A percentile compares a stretch with the other conserved stretches of the same genome.
phyloP scores from a whole-genome alignment of 225 moss, liverwort and hornwort genomes.

The Neckera pumila region DNA sequence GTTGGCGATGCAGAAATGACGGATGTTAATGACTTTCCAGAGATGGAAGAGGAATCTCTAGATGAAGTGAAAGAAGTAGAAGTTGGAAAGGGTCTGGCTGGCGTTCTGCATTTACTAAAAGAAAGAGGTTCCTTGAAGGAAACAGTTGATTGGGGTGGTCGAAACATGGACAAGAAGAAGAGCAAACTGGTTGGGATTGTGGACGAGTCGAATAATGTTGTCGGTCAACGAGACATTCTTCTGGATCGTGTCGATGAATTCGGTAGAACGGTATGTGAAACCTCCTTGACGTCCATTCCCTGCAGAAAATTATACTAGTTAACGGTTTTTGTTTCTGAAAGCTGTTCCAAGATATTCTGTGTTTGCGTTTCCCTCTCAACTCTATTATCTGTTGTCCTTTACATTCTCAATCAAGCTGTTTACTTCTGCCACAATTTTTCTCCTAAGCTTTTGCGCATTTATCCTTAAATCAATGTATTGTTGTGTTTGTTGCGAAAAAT shows the following conservation, averaged over 20 bases:
- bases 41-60: slow-evolving; percentile 39
- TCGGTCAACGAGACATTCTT: slow-evolving; percentile 91
- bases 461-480: not conserved
- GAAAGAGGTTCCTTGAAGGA: slow-evolving; percentile 95
- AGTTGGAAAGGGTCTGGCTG: slow-evolving; percentile 89
- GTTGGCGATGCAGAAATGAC: slow-evolving; percentile 64
- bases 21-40: slow-evolving; percentile 38
- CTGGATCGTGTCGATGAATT: slow-evolving; percentile 97
- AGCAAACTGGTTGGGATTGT: slow-evolving; percentile 96
- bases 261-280: slow-evolving; percentile 79
- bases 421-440: not conserved
- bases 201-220: slow-evolving; percentile 90
- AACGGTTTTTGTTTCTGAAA: not conserved
- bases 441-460: not conserved
- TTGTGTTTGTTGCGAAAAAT: not conserved
- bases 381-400: not conserved
- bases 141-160: slow-evolving; percentile 98
- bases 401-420: not conserved
- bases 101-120: slow-evolving; percentile 72
- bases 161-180: slow-evolving; percentile 99
- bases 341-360: not conserved
- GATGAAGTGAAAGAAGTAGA: slow-evolving; percentile 78
- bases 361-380: not conserved
- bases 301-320: not conserved
- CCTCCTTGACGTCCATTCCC: not conserved